A percentile compares a stretch with the other conserved stretches of the same genome.
phyloP scores from a whole-genome alignment of 208 protist species.

The Herpetomonas tarakana region DNA sequence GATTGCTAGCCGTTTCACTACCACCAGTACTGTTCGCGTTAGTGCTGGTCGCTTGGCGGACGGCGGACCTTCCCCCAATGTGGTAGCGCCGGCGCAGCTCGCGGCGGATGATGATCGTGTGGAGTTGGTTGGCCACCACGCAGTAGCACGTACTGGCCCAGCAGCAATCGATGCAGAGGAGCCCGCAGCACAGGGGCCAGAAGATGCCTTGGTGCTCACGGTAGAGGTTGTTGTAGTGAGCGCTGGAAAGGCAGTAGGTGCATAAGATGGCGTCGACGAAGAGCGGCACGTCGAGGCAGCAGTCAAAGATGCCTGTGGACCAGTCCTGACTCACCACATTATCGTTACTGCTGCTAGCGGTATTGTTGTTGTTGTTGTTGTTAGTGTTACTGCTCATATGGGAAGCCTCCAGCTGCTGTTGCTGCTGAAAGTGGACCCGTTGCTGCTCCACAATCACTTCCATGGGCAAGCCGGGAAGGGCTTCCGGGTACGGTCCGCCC shows the following conservation, averaged over 20 bases:
- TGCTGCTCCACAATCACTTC: neutral
- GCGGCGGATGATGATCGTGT: constrained; percentile 18
- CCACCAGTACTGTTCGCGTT: no score
- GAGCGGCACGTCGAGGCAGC: constrained; percentile 6
- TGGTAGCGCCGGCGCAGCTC: constrained; percentile 18
- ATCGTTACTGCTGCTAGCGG: neutral
- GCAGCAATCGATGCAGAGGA: constrained; percentile 20
- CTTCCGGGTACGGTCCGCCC: constrained; percentile 2
- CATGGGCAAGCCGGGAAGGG: neutral
- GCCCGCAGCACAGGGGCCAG: constrained; percentile 12
- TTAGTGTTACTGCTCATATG: neutral
- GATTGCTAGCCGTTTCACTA: no score
- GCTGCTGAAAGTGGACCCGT: neutral
- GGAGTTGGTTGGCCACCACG: constrained; percentile 1
- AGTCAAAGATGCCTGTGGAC: constrained; percentile 18
- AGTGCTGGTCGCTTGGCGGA: neutral
- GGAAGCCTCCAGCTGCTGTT: neutral
- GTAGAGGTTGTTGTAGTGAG: constrained; percentile 16
- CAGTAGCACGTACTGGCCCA: constrained; percentile 1
- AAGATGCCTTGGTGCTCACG: constrained; percentile 14
- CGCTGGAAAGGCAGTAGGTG: constrained; percentile 20
- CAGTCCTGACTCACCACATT: constrained; percentile 3
- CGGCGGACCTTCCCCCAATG: constrained; percentile 1
- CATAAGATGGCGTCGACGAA: constrained; percentile 18
- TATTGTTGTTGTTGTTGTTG: neutral